Evolutionary conservation across 768 basidiomycete genomes (phyloP), one percentile per base, ranked within the genome.

Genomic region (Kockovaella imperatae): DNA sequence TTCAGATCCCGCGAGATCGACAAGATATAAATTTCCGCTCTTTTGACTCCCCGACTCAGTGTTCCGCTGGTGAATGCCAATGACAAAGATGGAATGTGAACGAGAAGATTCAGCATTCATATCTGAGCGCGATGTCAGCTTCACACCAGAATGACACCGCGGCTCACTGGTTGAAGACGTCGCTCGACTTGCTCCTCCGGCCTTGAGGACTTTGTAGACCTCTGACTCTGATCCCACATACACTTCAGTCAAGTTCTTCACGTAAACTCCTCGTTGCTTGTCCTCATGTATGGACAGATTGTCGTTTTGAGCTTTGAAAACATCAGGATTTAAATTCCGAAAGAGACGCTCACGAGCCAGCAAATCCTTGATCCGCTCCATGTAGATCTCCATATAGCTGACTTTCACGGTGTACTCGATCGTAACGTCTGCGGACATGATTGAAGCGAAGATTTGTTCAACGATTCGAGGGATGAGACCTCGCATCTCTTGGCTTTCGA

Each of bases 61-160:
- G 73, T 99, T 96, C 56, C 88, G 79, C 72, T 97, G 95, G 59
- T 91, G 83, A 54, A 99, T 95, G 5, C 88, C 90, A 60, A 99
- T 91, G 43, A 99, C 80, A 74, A 99, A 97, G 64, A 99, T 99
- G 10, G 95, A 95, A 73, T 99, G 95, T 28, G 95, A 99, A 41
- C 95, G 87, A 23, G 95, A 99, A 43, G 87, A 90, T 73, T 99
- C 93, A 49, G 93, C 91, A 72, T 99, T 99, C 95, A 99, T 99
- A 73, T 96, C 93, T 97, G 17, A 13, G 8, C 3, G 18, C 5
- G 11, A 45, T 14, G 29, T n/a, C 18, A 23, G 21, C 6, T 23
- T 28, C 15, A 35, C 39, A 28, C 20, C 25, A 15, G 30, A 35
- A 17, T 17, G 35, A 40, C 28, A 34, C 38, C 26, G 13, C 5